phyloP scores from a whole-genome alignment of 176 grass and related monocot genomes.

The Aegilops umbellulata region DNA sequence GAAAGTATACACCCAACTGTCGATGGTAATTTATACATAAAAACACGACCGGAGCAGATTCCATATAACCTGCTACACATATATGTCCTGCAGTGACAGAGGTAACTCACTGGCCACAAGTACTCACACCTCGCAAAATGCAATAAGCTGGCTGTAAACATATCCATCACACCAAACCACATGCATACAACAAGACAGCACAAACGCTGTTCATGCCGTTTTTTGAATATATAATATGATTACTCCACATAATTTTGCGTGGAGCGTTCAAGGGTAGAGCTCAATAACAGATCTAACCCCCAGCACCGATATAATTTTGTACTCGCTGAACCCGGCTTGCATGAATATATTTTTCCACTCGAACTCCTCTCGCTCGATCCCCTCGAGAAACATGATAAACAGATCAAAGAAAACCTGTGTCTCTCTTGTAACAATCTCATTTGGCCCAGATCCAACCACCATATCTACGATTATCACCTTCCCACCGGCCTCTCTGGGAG shows the following conservation, averaged over 20 bases:
- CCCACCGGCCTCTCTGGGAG: constrained; percentile 31
- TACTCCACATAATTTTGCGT: neutral
- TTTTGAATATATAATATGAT: neutral
- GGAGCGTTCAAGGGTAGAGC: constrained; percentile 27
- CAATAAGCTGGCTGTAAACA: too few relatives aligned
- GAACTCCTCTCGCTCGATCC: constrained; percentile 16
- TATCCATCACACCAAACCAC: neutral
- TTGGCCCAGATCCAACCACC: constrained; percentile 30
- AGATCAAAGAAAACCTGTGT: constrained; percentile 37
- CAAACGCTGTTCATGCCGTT: neutral
- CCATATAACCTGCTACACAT: too few relatives aligned
- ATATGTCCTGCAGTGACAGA: too few relatives aligned
- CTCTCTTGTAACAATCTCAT: constrained; percentile 6
- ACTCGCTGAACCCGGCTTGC: constrained; percentile 33
- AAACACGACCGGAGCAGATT: too few relatives aligned
- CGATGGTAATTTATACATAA: too few relatives aligned
- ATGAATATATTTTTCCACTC: constrained; percentile 46
- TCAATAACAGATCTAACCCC: constrained; percentile 43
- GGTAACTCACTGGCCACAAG: too few relatives aligned
- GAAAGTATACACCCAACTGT: too few relatives aligned
- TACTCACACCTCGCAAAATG: too few relatives aligned
- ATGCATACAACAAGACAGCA: neutral
- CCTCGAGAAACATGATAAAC: constrained; percentile 13
- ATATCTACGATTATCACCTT: constrained; percentile 49
- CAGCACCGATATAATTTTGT: constrained; percentile 21